Conservation (phyloP, 148 eudicot genomes). For the Cornus kousa region DNA sequence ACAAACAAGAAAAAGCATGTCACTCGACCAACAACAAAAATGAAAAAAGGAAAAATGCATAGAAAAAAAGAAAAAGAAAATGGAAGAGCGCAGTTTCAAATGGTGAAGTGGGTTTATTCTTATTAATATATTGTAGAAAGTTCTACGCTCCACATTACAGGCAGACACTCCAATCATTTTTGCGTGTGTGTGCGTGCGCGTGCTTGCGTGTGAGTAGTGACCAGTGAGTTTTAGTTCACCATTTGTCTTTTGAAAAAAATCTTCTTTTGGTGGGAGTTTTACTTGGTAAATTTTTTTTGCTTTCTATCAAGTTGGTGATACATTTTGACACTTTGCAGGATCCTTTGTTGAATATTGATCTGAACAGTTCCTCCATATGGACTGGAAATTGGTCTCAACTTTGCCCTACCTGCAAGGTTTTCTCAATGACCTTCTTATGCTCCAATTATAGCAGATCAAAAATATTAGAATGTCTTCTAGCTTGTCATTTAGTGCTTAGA, state of each 20-base stretch:
- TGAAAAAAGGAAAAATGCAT: no score
- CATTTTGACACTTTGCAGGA: conserved; percentile 40
- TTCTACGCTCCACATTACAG: no score
- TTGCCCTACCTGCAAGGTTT: conserved; percentile 76
- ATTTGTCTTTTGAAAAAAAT: background rate
- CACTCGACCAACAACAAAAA: no score
- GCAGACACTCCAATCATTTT: no score
- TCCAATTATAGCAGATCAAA: background rate
- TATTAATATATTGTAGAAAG: no score
- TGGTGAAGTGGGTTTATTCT: no score
- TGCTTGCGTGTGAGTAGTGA: background rate
- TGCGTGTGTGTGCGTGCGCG: no score
- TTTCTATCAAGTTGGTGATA: background rate
- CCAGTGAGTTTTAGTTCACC: background rate
- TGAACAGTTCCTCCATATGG: conserved; percentile 49
- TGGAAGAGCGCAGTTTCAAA: no score
- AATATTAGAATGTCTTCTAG: background rate
- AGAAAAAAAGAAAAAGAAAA: no score
- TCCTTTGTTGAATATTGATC: conserved; percentile 67
- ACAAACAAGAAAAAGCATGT: no score
- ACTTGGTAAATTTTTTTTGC: background rate
- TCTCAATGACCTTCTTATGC: background rate
- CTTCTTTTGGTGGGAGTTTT: background rate
- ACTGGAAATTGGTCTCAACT: conserved; percentile 73
- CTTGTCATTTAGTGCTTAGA: background rate